Percentiles rank a stretch among this genome's conserved stretches.
These are phyloP conservation scores for Aureobasidium sp. DNA, from an alignment of 2,329 filamentous ascomycete genomes.

Conservation along the genomic window DNA sequence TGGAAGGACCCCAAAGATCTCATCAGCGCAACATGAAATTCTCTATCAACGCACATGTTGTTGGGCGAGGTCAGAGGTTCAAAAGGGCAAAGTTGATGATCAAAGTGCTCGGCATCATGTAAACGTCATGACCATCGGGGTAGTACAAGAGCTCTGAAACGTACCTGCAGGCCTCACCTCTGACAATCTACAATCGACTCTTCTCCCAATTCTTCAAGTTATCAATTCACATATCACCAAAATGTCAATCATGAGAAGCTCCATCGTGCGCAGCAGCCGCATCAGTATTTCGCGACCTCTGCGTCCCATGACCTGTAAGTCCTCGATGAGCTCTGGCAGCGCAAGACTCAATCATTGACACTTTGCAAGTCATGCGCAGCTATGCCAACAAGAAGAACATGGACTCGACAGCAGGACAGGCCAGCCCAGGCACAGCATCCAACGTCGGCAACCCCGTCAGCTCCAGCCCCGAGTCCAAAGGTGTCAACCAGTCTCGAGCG, in stretches of 20 bases:
- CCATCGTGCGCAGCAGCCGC: constrained; percentile 11
- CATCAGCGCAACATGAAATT: too few relatives aligned
- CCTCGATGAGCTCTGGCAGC: neutral
- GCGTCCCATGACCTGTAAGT: neutral
- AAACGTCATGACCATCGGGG: constrained; percentile 3
- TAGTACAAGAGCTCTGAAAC: neutral
- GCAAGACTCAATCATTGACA: neutral
- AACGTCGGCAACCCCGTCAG: constrained; percentile 16
- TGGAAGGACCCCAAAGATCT: too few relatives aligned
- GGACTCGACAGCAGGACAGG: constrained; percentile 10
- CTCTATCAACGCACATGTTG: neutral
- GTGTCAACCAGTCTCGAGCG: constrained; percentile 12
- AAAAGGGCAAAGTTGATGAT: neutral
- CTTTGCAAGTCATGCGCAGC: neutral
- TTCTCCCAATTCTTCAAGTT: neutral
- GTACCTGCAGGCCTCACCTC: constrained; percentile 1
- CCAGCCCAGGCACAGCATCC: constrained; percentile 14
- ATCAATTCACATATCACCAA: neutral
- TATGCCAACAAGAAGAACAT: constrained; percentile 12
- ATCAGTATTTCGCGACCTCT: neutral
- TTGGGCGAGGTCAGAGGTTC: neutral
- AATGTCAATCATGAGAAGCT: constrained; percentile 12
- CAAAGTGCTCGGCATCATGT: neutral
- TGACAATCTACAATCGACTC: neutral
- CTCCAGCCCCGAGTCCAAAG: constrained; percentile 2